Evolutionary conservation across 805 yeast genomes (phyloP).

Genomic region (Huiozyma naganishii): DNA sequence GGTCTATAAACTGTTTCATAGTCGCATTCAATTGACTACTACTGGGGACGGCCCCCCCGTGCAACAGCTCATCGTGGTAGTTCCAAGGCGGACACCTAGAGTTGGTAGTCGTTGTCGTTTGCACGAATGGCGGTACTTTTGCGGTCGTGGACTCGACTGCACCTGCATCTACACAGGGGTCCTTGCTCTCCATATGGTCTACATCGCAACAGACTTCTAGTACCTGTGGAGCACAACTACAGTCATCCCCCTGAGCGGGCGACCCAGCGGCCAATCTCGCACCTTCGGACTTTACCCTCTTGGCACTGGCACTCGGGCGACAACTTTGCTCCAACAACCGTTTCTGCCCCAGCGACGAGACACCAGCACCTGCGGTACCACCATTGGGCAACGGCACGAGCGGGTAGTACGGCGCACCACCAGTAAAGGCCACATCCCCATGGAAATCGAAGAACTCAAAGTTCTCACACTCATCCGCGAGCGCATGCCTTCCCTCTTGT

Average conservation of each 20-base stretch:
- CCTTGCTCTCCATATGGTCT: conserved; percentile 13
- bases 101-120: background rate
- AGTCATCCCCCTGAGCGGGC: conserved; percentile 6
- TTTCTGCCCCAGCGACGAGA: too few species aligned
- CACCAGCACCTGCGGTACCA: too few species aligned
- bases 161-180: background rate
- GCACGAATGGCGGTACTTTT: background rate
- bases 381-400: too few species aligned
- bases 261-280: too few species aligned
- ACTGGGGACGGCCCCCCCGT: background rate
- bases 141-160: background rate
- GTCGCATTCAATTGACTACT: background rate
- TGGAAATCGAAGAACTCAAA: conserved; percentile 34
- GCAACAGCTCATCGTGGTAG: background rate
- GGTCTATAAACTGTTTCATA: conserved; percentile 1
- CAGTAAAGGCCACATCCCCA: conserved; percentile 5
- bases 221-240: conserved; percentile 29
- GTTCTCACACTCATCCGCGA: conserved; percentile 28
- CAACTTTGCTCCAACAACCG: too few species aligned
- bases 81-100: background rate
- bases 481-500: background rate
- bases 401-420: too few species aligned
- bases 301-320: too few species aligned
- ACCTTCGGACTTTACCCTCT: too few species aligned
- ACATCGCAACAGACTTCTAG: conserved; percentile 34